A percentile compares a stretch with the other conserved stretches of the same genome.
Conservation (phyloP, 306 rosid genomes). For the Benincasa hispida region DNA sequence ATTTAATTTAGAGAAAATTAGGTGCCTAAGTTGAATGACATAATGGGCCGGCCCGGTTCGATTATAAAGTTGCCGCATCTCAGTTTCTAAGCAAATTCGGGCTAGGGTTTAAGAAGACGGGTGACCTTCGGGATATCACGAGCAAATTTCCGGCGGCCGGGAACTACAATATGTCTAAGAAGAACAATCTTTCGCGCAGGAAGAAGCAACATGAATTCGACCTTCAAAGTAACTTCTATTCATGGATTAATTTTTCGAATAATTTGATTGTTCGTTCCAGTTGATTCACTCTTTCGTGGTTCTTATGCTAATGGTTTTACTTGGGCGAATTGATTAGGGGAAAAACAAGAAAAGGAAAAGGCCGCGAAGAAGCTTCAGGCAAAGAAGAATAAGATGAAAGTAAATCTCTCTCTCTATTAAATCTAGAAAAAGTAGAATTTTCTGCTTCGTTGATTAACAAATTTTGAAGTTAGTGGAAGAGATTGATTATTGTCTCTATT, state of each 20-base stretch:
- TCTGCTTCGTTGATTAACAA: not conserved
- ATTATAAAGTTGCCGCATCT: not conserved
- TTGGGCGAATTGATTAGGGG: constrained; percentile 31
- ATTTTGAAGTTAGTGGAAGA: not conserved
- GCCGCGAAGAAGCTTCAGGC: constrained; percentile 54
- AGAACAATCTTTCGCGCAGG: constrained; percentile 68
- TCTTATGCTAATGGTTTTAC: not conserved
- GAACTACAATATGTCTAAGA: constrained; percentile 55
- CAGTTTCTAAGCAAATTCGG: not conserved
- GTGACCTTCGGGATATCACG: not conserved
- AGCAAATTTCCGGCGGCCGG: not conserved
- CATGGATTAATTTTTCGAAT: not conserved
- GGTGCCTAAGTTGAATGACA: no score
- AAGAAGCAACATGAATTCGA: constrained; percentile 71
- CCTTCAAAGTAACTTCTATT: constrained; percentile 44
- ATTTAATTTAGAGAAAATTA: no score
- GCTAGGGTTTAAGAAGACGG: constrained; percentile 1
- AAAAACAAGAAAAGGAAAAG: constrained; percentile 50
- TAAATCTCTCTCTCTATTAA: not conserved
- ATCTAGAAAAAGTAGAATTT: not conserved
- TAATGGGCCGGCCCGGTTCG: not conserved
- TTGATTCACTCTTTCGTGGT: not conserved
- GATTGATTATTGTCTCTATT: not conserved
- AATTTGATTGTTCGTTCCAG: not conserved
- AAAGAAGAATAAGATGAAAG: constrained; percentile 73